Percentiles rank a stretch among this genome's conserved stretches.
Evolutionary conservation across 169 alveolate genomes (phyloP).

Genomic region (Blepharisma undulans): DNA sequence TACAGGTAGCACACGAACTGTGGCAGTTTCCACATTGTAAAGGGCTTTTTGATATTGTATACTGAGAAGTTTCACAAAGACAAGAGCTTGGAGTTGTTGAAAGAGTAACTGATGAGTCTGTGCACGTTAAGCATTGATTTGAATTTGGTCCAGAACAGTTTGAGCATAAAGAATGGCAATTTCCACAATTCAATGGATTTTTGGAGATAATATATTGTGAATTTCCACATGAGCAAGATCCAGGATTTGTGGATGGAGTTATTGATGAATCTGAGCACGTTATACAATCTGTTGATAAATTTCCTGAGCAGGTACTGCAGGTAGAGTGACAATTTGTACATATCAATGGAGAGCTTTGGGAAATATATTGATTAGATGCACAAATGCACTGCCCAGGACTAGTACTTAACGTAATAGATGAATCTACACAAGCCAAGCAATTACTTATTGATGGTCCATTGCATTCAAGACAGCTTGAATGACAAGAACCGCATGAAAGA

Average conservation of each 20-base stretch:
- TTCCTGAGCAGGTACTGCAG: background rate
- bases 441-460: background rate
- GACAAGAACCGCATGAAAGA: background rate
- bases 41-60: background rate
- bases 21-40: background rate
- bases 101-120: background rate
- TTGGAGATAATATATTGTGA: too few relatives aligned
- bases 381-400: too few relatives aligned
- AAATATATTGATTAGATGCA: too few relatives aligned
- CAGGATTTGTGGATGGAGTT: background rate
- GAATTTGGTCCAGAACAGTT: background rate
- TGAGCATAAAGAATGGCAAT: background rate
- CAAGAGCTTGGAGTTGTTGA: background rate
- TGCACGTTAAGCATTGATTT: background rate
- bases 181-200: too few relatives aligned
- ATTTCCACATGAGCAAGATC: background rate
- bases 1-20: background rate
- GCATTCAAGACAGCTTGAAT: background rate
- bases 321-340: background rate
- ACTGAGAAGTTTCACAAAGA: background rate
- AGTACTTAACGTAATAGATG: too few relatives aligned
- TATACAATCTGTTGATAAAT: background rate
- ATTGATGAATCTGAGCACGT: background rate
- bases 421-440: background rate
- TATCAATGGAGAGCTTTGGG: too few relatives aligned